phyloP scores from a whole-genome alignment of 257 asterid genomes.

The Scutellaria baicalensis region DNA sequence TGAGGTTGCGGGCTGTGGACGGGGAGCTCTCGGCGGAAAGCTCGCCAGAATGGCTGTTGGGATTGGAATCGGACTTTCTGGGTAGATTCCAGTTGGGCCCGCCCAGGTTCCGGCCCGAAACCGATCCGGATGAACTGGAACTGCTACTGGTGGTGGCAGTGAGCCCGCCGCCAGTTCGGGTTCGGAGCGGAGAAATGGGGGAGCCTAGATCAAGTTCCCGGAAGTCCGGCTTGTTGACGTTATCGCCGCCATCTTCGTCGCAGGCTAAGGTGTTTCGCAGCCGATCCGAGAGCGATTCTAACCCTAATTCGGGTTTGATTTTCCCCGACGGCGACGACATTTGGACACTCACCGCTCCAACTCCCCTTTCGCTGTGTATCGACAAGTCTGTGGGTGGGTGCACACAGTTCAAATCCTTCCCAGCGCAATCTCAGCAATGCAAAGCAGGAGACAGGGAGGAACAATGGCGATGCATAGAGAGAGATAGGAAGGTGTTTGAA shows the following conservation, averaged over 20 bases:
- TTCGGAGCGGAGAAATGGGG: slow-evolving; percentile 45
- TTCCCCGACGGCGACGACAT: slow-evolving; percentile 42
- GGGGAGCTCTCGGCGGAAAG: slow-evolving; percentile 55
- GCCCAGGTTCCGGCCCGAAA: slow-evolving; percentile 34
- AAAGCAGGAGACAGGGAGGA: neutral
- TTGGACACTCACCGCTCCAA: slow-evolving; percentile 10
- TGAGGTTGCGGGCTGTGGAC: slow-evolving; percentile 10
- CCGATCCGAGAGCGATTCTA: slow-evolving; percentile 41
- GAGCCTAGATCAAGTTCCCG: slow-evolving; percentile 58
- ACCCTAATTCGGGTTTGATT: slow-evolving; percentile 22
- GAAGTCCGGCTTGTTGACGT: slow-evolving; percentile 46
- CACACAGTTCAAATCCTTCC: neutral
- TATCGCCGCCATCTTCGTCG: slow-evolving; percentile 14
- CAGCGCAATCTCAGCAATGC: slow-evolving; percentile 19
- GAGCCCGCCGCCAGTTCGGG: slow-evolving; percentile 27
- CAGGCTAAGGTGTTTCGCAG: slow-evolving; percentile 20
- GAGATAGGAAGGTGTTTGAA: slow-evolving; percentile 5
- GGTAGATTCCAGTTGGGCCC: slow-evolving; percentile 21
- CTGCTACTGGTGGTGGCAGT: slow-evolving; percentile 46
- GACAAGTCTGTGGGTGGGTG: neutral
- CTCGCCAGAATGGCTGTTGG: slow-evolving; percentile 48
- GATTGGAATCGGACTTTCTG: slow-evolving; percentile 31
- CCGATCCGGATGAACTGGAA: slow-evolving; percentile 67
- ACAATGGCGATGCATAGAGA: slow-evolving; percentile 10
- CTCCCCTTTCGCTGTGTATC: neutral